A percentile compares a stretch with the other conserved stretches of the same genome.
These are phyloP conservation scores for Schizophyllum commune DNA, from an alignment of 1,284 basidiomycete species.

Conservation along the genomic window DNA sequence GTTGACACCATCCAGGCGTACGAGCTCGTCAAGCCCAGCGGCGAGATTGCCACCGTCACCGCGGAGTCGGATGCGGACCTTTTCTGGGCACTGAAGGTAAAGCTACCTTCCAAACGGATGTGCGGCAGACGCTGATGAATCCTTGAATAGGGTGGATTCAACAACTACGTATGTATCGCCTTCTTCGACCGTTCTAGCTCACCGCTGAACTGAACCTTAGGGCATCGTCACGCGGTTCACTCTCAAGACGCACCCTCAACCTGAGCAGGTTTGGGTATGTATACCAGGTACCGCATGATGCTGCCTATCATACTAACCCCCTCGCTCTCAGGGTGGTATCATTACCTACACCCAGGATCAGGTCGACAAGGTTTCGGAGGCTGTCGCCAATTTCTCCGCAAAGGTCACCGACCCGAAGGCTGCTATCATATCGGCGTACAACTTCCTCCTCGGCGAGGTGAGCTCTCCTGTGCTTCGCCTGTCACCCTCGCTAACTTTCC, in stretches of 20 bases:
- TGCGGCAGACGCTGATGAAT: not conserved
- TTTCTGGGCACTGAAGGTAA: slow-evolving; percentile 37
- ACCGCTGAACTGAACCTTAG: slow-evolving; percentile 21
- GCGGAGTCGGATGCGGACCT: slow-evolving; percentile 29
- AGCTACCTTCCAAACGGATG: too few species aligned
- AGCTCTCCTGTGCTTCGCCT: slow-evolving; percentile 1
- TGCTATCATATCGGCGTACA: slow-evolving; percentile 45
- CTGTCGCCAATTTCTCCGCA: slow-evolving; percentile 41
- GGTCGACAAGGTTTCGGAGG: slow-evolving; percentile 31
- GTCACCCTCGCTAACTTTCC: not conserved
- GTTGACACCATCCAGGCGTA: slow-evolving; percentile 39
- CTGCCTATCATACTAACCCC: not conserved
- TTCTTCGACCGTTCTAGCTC: not conserved
- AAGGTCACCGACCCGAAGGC: slow-evolving; percentile 54
- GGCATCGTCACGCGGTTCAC: slow-evolving; percentile 57
- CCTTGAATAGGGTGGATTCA: slow-evolving; percentile 41
- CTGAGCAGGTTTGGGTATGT: slow-evolving; percentile 46
- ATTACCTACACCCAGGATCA: slow-evolving; percentile 32
- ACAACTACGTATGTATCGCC: slow-evolving; percentile 46
- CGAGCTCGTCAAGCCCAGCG: slow-evolving; percentile 43
- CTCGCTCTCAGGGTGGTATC: slow-evolving; percentile 40
- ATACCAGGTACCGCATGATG: not conserved
- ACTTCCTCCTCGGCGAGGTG: slow-evolving; percentile 36
- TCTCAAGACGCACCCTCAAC: slow-evolving; percentile 27
- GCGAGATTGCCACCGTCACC: slow-evolving; percentile 31